A percentile compares a stretch with the other conserved stretches of the same genome.
Conservation (phyloP, 495 filamentous ascomycete species). For the Aspergillus cavernicola region DNA sequence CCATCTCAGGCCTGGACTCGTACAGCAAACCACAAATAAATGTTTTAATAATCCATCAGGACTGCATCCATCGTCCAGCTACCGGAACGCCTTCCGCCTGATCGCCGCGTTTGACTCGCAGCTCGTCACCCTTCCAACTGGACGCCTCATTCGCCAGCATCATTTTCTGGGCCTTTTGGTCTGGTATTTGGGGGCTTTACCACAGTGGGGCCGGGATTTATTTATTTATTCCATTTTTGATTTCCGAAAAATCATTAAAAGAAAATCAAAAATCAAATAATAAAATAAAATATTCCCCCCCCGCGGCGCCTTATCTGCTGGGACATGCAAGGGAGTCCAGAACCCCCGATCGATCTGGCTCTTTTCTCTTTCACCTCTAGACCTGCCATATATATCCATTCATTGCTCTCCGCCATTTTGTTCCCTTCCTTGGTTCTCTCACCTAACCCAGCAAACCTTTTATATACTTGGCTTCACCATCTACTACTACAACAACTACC, state of each 20-base stretch:
- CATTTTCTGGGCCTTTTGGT: constrained; percentile 14
- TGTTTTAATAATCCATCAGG: neutral
- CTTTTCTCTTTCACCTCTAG: constrained; percentile 4
- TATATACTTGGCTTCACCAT: constrained; percentile 11
- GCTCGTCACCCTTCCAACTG: constrained; percentile 13
- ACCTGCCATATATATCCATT: constrained; percentile 12
- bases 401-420: constrained; percentile 14
- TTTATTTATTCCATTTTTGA: constrained; percentile 9
- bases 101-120: constrained; percentile 26
- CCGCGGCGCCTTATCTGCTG: constrained; percentile 29
- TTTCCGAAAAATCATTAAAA: constrained; percentile 11
- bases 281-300: constrained; percentile 14
- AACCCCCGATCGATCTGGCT: constrained; percentile 25
- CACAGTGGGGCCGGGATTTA: constrained; percentile 4
- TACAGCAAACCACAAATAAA: neutral
- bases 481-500: neutral
- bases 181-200: constrained; percentile 18
- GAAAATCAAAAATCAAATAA: constrained; percentile 13
- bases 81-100: constrained; percentile 26
- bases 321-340: constrained; percentile 28
- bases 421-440: neutral
- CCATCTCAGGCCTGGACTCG: neutral
- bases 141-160: constrained; percentile 17
- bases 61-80: constrained; percentile 19
- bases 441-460: constrained; percentile 6